Conservation (phyloP, 768 basidiomycete species). For the Neoboletus subvelutipes region DNA sequence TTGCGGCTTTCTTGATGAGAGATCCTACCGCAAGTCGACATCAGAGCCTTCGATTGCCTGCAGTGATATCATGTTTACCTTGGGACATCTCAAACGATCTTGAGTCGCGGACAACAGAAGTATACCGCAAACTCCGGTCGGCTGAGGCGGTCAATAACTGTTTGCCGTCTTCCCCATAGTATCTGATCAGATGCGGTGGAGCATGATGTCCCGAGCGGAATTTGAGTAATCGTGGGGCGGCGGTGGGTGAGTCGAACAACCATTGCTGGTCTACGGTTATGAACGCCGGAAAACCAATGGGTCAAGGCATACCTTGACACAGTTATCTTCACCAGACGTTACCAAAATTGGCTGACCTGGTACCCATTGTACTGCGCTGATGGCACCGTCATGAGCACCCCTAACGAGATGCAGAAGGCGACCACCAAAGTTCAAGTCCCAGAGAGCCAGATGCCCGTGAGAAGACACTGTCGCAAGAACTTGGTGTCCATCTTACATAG, state of each 20-base stretch:
- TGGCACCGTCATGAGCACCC: slow-evolving; percentile 85
- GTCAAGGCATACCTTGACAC: slow-evolving; percentile 69
- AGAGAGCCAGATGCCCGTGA: slow-evolving; percentile 85
- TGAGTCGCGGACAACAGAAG: slow-evolving; percentile 92
- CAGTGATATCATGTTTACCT: slow-evolving; percentile 46
- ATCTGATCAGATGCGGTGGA: slow-evolving; percentile 89
- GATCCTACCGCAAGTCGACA: slow-evolving; percentile 55
- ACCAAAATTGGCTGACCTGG: slow-evolving; percentile 89
- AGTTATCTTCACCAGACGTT: slow-evolving; percentile 91
- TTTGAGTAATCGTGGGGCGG: slow-evolving; percentile 85
- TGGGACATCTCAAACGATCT: slow-evolving; percentile 94
- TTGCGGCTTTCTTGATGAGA: slow-evolving; percentile 75
- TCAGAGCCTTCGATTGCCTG: slow-evolving; percentile 1
- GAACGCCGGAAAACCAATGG: background rate
- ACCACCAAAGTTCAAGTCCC: slow-evolving; percentile 87
- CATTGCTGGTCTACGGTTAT: slow-evolving; percentile 71
- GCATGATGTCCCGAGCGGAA: slow-evolving; percentile 89
- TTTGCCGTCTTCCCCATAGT: slow-evolving; percentile 98
- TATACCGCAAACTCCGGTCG: slow-evolving; percentile 87
- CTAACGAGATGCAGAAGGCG: slow-evolving; percentile 80
- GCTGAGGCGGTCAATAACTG: slow-evolving; percentile 84
- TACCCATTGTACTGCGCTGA: slow-evolving; percentile 87
- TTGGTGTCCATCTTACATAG: slow-evolving; percentile 71
- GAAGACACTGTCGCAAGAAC: slow-evolving; percentile 87
- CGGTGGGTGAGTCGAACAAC: slow-evolving; percentile 90